Evolutionary conservation across 2,329 filamentous ascomycete species (phyloP).

Genomic region (Venturia aucupariae): DNA sequence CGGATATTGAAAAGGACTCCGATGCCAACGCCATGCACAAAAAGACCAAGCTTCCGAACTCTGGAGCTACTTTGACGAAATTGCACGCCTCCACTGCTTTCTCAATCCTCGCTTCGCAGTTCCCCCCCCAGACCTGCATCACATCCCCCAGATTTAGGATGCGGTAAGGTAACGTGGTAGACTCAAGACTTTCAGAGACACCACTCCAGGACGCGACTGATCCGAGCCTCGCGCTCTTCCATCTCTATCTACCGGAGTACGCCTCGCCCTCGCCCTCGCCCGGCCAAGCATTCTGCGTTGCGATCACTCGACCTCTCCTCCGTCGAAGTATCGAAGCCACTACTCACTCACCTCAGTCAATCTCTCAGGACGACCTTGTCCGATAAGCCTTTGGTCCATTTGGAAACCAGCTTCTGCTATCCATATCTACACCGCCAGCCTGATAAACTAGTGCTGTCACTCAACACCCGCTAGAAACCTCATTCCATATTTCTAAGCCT

Average conservation of each 20-base stretch:
- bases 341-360: background rate
- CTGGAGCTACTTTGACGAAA: background rate
- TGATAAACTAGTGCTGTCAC: background rate
- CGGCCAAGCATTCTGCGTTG: background rate
- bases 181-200: too few relatives aligned
- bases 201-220: background rate
- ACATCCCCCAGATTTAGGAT: background rate
- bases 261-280: background rate
- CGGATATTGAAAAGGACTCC: background rate
- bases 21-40: constrained; percentile 1
- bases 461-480: background rate
- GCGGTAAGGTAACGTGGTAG: background rate
- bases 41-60: background rate
- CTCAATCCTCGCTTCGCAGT: background rate
- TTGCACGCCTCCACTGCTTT: background rate
- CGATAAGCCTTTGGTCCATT: background rate
- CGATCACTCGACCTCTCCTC: background rate
- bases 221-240: background rate
- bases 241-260: background rate
- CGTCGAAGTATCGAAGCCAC: background rate
- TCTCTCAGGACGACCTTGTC: background rate
- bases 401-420: background rate
- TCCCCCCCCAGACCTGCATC: background rate
- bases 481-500: too few relatives aligned
- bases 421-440: background rate